Evolutionary conservation across 75 land plant genomes (phyloP).

Genomic region (Chamaecyparis obtusa): DNA sequence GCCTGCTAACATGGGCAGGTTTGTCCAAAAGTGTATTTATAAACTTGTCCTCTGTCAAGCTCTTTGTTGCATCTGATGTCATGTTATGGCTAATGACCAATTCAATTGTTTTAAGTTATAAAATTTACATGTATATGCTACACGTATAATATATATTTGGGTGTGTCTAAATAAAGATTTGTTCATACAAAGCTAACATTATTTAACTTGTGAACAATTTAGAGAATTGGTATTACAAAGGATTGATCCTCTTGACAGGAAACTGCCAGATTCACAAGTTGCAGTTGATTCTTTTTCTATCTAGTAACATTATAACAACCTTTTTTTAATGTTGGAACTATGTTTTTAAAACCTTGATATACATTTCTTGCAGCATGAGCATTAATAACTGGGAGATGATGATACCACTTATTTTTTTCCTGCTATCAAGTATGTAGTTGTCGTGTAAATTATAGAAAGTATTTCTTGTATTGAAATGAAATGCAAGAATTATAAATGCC

Average conservation of each 20-base stretch:
- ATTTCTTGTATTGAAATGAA: too few relatives aligned
- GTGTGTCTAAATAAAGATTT: not conserved
- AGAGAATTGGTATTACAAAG: constrained; percentile 16
- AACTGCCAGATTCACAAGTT: constrained; percentile 4
- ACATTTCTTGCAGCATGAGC: constrained; percentile 25
- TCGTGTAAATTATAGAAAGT: too few relatives aligned
- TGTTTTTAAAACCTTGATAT: not conserved
- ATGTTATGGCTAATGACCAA: constrained; percentile 23
- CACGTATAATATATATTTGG: too few relatives aligned
- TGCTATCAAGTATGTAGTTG: constrained; percentile 36
- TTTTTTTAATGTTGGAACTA: not conserved
- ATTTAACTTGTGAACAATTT: not conserved
- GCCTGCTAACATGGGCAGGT: constrained; percentile 14
- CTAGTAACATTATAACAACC: not conserved
- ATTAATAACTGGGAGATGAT: constrained; percentile 33
- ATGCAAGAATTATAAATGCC: too few relatives aligned
- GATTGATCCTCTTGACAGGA: constrained; percentile 3
- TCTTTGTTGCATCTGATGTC: constrained; percentile 16
- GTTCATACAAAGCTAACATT: not conserved
- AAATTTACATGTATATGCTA: too few relatives aligned
- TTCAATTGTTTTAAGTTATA: too few relatives aligned
- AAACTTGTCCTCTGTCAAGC: constrained; percentile 7
- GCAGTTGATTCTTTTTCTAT: constrained; percentile 8
- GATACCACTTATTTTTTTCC: constrained; percentile 62
- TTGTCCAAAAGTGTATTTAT: constrained; percentile 27